Evolutionary conservation across 2,329 filamentous ascomycete species (phyloP).

Genomic region (Fusarium sp.): DNA sequence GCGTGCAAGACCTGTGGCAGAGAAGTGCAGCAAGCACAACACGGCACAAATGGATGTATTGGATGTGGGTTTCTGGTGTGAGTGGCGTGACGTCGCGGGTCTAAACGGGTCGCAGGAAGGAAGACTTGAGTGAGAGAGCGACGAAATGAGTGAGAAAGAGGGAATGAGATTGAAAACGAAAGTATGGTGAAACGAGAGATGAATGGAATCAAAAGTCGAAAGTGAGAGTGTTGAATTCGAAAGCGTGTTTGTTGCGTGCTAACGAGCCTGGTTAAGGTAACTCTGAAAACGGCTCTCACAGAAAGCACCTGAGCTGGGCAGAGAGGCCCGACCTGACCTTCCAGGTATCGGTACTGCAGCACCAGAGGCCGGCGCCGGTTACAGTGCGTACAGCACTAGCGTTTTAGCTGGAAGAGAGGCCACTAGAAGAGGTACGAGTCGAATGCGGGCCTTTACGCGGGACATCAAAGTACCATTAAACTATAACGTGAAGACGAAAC

Average conservation of each 20-base stretch:
- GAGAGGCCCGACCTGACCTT: neutral
- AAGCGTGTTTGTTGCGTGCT: slow-evolving; percentile 6
- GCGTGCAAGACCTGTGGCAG: slow-evolving; percentile 10
- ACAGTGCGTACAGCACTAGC: slow-evolving; percentile 31
- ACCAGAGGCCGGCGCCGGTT: slow-evolving; percentile 11
- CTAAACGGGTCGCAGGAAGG: slow-evolving; percentile 6
- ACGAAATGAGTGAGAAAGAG: neutral
- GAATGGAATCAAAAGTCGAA: slow-evolving; percentile 2
- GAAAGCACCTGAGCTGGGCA: slow-evolving; percentile 9
- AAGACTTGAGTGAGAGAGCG: slow-evolving; percentile 8
- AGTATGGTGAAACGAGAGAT: slow-evolving; percentile 5
- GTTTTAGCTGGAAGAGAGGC: slow-evolving; percentile 3
- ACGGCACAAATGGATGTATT: neutral
- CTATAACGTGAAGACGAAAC: slow-evolving; percentile 1
- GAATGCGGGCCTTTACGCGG: neutral
- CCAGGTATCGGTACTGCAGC: neutral
- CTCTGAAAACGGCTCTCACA: slow-evolving; percentile 26
- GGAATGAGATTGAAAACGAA: neutral
- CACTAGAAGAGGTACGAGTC: neutral
- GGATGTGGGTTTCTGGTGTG: neutral
- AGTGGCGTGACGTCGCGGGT: slow-evolving; percentile 34
- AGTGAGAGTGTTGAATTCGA: slow-evolving; percentile 7
- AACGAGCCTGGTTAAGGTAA: slow-evolving; percentile 2
- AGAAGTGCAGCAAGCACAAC: slow-evolving; percentile 23
- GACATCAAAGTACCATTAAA: neutral